phyloP scores from a whole-genome alignment of 371 early-diverging fungal species.

The Massospora cicadina region DNA sequence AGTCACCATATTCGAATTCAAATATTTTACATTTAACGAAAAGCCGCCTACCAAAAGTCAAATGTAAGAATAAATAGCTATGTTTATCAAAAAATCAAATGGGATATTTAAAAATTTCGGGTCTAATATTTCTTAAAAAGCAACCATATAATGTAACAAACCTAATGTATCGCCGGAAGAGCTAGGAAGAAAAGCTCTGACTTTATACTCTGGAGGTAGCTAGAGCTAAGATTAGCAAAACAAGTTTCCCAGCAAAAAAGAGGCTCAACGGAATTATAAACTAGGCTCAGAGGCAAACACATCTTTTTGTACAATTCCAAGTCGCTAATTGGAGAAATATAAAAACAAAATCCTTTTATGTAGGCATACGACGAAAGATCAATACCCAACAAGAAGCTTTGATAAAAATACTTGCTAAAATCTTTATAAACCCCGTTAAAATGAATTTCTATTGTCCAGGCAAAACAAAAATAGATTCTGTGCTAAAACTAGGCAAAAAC shows the following conservation, averaged over 20 bases:
- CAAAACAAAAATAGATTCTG: too few species aligned
- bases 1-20: constrained; percentile 1
- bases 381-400: neutral
- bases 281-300: neutral
- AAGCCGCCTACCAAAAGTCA: neutral
- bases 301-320: neutral
- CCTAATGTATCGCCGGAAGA: neutral
- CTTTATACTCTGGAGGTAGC: neutral
- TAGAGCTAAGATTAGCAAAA: neutral
- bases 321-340: neutral
- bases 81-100: neutral
- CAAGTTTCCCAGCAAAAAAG: neutral
- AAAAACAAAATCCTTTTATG: neutral
- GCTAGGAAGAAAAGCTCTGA: neutral
- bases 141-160: too few species aligned
- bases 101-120: too few species aligned
- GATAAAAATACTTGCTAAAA: too few species aligned
- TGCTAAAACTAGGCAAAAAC: too few species aligned
- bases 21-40: neutral
- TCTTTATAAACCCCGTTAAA: too few species aligned
- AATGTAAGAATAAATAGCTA: neutral
- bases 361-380: neutral
- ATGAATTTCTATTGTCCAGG: too few species aligned
- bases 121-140: too few species aligned
- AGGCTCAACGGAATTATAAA: neutral